These are phyloP conservation scores for Globisporangium ultimum DNA, from an alignment of 352 stramenopile genomes.

Conservation along the genomic window DNA sequence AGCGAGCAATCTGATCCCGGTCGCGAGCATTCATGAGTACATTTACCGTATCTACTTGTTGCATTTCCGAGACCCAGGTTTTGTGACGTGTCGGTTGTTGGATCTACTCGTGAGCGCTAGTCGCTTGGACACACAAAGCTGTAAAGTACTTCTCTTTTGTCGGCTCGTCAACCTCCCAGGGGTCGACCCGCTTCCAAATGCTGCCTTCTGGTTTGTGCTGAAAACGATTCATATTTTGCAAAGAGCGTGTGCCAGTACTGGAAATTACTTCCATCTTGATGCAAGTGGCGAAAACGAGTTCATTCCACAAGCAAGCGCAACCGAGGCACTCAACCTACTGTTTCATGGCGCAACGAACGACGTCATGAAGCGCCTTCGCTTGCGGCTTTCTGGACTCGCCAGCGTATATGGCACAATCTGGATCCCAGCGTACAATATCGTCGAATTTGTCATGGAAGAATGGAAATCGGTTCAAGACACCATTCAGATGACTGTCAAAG, in stretches of 20 bases:
- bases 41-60: conserved; percentile 49
- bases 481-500: conserved; percentile 20
- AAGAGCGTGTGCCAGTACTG: conserved; percentile 27
- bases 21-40: conserved; percentile 33
- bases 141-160: conserved; percentile 53
- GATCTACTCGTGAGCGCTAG: conserved; percentile 42
- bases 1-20: conserved; percentile 14
- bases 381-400: conserved; percentile 36
- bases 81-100: conserved; percentile 35
- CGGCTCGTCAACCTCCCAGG: conserved; percentile 34
- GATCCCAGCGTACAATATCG: conserved; percentile 45
- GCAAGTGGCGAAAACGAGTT: conserved; percentile 44
- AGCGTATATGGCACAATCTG: conserved; percentile 53
- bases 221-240: conserved; percentile 46
- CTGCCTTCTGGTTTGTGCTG: conserved; percentile 55
- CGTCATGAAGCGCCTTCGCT: conserved; percentile 34
- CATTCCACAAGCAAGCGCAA: conserved; percentile 35
- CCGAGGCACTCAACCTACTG: conserved; percentile 34
- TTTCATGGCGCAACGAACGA: conserved; percentile 33
- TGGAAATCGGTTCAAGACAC: conserved; percentile 29
- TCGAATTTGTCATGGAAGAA: conserved; percentile 49
- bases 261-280: conserved; percentile 48
- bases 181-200: conserved; percentile 26
- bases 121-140: conserved; percentile 52
- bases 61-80: conserved; percentile 37